Conservation (phyloP, 225 moss, liverwort and hornwort species). For the Marchantia paleacea region DNA sequence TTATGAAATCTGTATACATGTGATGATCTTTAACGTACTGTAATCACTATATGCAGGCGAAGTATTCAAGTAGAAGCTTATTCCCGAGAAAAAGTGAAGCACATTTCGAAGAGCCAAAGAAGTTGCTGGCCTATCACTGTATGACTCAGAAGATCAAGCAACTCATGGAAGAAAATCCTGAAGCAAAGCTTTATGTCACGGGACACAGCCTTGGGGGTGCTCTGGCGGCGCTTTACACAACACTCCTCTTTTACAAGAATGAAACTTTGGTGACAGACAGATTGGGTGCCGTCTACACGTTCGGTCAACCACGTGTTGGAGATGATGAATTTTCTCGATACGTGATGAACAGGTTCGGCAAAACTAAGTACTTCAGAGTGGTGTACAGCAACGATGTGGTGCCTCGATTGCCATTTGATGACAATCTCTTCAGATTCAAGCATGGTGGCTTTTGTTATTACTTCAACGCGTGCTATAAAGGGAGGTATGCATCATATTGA, state of each 20-base stretch:
- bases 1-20: no score
- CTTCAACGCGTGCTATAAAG: constrained; percentile 51
- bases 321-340: constrained; percentile 37
- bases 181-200: no score
- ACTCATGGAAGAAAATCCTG: constrained; percentile 45
- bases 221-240: constrained; percentile 48
- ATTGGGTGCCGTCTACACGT: constrained; percentile 63
- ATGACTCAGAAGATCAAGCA: constrained; percentile 33
- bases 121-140: constrained; percentile 55
- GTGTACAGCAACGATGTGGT: constrained; percentile 77
- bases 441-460: constrained; percentile 60
- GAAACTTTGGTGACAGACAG: constrained; percentile 33
- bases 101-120: neutral
- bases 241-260: constrained; percentile 49
- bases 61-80: no score
- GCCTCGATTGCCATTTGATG: constrained; percentile 58
- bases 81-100: no score
- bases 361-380: no score
- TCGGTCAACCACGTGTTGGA: constrained; percentile 74
- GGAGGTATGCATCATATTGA: no score
- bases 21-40: no score
- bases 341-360: constrained; percentile 29
- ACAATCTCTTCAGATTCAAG: constrained; percentile 48
- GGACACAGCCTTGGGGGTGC: constrained; percentile 79
- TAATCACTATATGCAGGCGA: no score